These are phyloP conservation scores for Tranzscheliella williamsii DNA, from an alignment of 1,284 basidiomycete genomes.

Conservation along the genomic window DNA sequence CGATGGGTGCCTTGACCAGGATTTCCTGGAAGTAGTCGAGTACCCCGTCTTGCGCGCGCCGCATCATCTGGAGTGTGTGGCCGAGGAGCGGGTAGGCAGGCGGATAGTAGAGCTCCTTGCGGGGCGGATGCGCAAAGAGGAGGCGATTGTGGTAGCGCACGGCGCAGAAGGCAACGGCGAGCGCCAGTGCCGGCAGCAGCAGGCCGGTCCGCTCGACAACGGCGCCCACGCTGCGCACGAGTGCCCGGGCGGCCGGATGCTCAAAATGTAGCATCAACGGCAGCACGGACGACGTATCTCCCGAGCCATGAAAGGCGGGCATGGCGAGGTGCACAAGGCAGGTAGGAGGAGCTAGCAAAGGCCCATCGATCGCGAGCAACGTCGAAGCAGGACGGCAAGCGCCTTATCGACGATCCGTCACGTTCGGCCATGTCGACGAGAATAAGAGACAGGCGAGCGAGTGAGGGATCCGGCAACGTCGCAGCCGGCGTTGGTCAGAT, in stretches of 20 bases:
- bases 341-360: no score
- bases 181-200: conserved; percentile 8
- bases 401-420: no score
- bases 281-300: conserved; percentile 3
- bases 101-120: conserved; percentile 20
- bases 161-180: conserved; percentile 13
- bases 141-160: conserved; percentile 35
- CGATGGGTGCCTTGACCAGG: conserved; percentile 9
- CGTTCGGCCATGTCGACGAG: no score
- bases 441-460: no score
- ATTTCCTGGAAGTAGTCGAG: conserved; percentile 19
- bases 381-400: no score
- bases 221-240: conserved; percentile 5
- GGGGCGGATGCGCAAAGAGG: conserved; percentile 15
- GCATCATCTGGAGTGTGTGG: conserved; percentile 16
- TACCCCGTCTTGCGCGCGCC: background rate
- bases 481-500: no score
- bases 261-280: conserved; percentile 20
- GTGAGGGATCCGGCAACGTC: no score
- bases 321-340: conserved; percentile 4
- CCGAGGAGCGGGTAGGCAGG: conserved; percentile 29
- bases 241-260: conserved; percentile 9
- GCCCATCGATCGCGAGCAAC: no score
- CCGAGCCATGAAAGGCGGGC: conserved; percentile 18
- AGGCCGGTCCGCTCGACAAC: conserved; percentile 11